A percentile compares a stretch with the other conserved stretches of the same genome.
Conservation (phyloP, 306 rosid species). For the Quercus cerris region DNA sequence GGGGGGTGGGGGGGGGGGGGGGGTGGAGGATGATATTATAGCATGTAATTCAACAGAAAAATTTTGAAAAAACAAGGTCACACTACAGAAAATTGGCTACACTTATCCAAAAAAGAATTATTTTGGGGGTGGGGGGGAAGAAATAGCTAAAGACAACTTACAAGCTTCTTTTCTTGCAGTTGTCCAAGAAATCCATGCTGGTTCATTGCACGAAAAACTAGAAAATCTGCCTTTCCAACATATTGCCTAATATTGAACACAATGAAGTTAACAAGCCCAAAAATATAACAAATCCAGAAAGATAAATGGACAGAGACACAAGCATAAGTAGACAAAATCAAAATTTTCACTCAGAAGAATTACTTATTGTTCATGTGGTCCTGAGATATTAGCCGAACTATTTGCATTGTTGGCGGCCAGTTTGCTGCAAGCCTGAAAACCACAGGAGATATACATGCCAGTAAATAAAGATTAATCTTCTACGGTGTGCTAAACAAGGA, state of each 20-base stretch:
- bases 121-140: too few relatives aligned
- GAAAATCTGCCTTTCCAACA: constrained; percentile 93
- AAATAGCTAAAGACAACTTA: constrained; percentile 32
- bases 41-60: too few relatives aligned
- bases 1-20: too few relatives aligned
- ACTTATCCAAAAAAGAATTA: too few relatives aligned
- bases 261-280: constrained; percentile 19
- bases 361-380: constrained; percentile 98
- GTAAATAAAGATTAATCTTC: constrained; percentile 5
- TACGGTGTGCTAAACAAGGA: constrained; percentile 7
- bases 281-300: constrained; percentile 7
- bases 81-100: too few relatives aligned
- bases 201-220: constrained; percentile 92
- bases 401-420: constrained; percentile 92
- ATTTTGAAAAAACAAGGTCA: too few relatives aligned
- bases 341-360: constrained; percentile 19
- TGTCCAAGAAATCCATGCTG: constrained; percentile 93
- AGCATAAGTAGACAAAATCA: constrained; percentile 2
- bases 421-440: constrained; percentile 92
- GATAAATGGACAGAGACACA: not conserved
- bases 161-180: constrained; percentile 96
- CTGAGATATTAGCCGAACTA: constrained; percentile 90
- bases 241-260: constrained; percentile 66
- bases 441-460: constrained; percentile 19
- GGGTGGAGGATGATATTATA: too few relatives aligned